phyloP scores from a whole-genome alignment of 2,329 filamentous ascomycete genomes.

The Pseudogymnoascus sp. region DNA sequence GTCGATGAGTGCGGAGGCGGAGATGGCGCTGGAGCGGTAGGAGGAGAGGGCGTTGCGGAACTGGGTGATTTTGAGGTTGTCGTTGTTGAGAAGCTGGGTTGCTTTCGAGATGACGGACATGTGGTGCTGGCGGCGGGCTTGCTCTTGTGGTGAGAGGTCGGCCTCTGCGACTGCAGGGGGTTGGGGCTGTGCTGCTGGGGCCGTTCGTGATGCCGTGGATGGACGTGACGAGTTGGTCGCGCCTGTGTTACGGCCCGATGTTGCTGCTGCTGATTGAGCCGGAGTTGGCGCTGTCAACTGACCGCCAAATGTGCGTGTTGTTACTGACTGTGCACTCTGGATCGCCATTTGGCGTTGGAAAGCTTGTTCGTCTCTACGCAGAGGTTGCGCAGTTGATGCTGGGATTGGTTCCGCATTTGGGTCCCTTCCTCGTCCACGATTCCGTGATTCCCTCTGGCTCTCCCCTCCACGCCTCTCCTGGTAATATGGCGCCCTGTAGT shows the following conservation, averaged over 20 bases:
- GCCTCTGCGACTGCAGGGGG: slow-evolving; percentile 46
- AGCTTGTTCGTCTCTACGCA: slow-evolving; percentile 81
- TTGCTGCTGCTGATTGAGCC: slow-evolving; percentile 24
- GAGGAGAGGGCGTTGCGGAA: slow-evolving; percentile 77
- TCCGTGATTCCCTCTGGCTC: slow-evolving; percentile 34
- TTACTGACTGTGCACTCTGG: slow-evolving; percentile 75
- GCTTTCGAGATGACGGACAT: slow-evolving; percentile 81
- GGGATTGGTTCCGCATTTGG: slow-evolving; percentile 79
- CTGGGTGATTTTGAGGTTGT: slow-evolving; percentile 63
- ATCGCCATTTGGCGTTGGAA: slow-evolving; percentile 90
- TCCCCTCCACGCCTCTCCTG: slow-evolving; percentile 45
- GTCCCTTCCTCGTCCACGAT: slow-evolving; percentile 66
- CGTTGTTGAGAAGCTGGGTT: slow-evolving; percentile 70
- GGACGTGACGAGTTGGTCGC: not conserved
- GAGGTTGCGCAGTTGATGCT: slow-evolving; percentile 67
- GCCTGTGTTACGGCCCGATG: not conserved
- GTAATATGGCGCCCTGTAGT: slow-evolving; percentile 67
- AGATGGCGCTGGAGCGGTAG: slow-evolving; percentile 64
- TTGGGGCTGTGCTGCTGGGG: slow-evolving; percentile 20
- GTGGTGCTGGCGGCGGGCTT: slow-evolving; percentile 74
- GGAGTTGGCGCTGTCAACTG: slow-evolving; percentile 58
- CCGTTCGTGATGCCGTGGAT: slow-evolving; percentile 9
- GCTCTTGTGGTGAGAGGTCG: slow-evolving; percentile 65
- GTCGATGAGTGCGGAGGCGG: slow-evolving; percentile 73
- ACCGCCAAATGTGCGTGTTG: slow-evolving; percentile 76